Evolutionary conservation across 2,329 filamentous ascomycete genomes (phyloP), one percentile per base, ranked within the genome.

Genomic region (Aspergillus hortae): DNA sequence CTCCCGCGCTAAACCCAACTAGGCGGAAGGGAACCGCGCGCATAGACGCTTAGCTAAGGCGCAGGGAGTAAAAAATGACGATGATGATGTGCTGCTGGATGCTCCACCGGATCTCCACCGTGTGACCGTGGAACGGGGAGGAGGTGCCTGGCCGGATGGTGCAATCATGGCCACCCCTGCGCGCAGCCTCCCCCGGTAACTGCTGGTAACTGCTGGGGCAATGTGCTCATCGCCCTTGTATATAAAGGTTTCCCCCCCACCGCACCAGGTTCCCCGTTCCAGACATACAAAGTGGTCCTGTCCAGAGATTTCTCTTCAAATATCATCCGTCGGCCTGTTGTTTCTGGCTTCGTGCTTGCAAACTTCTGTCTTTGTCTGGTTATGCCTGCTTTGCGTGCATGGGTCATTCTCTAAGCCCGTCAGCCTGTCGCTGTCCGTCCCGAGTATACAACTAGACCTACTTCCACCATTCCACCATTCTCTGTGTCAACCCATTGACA

Each of bases 191-290:
- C 33, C 44, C 44, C 14, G 33, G 27, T 46, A 46, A 35, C 30
- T 23, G 19, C 33, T 15, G 33, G 27, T 46, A 46, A 35, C 30
- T 23, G 19, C 33, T 15, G 46, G 32, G 32, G 46, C 46, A 32
- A 48, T 48, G 46, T 48, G 35, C 17, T 35, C 32, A 35, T 48
- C 35, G 33, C n/a, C 40, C 19, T 41, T 21, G 15, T 54, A 61
- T 61, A 59, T 59, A 61, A 59, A 44, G 53, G 35, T 10, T 27
- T 30, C 38, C 55, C 52, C 45, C 48, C 46, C 57, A 57, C 58
- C 57, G 58, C 57, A 47, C 46, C 46, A 44, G 41, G 47, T 43
- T 40, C 49, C 43, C 57, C 56, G 58, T 52, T 57, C 58, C 35
- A 48, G 33, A 50, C 51, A 35, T 45, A 38, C 23, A 21, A 54